These are phyloP conservation scores for Esteya vermicola DNA, from an alignment of 2,329 filamentous ascomycete genomes.

Conservation along the genomic window DNA sequence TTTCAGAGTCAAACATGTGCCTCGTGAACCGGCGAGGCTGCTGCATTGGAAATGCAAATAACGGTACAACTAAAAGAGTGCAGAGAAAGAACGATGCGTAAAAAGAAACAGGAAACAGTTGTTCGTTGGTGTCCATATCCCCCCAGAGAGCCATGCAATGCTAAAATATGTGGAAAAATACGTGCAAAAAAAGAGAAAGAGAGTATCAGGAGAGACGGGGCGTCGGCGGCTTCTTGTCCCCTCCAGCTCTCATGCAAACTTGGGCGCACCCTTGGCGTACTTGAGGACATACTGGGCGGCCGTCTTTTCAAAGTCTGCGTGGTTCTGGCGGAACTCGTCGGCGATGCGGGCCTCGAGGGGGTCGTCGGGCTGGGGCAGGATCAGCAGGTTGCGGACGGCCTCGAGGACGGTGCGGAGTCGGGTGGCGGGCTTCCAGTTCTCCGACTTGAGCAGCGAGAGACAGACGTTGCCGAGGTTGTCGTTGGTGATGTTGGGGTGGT, in stretches of 20 bases:
- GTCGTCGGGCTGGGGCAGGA: constrained; percentile 77
- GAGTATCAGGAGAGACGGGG: too few species aligned
- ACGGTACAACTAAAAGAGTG: neutral
- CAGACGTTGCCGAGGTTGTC: constrained; percentile 77
- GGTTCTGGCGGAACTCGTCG: constrained; percentile 63
- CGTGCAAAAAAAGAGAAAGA: neutral
- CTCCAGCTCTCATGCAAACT: constrained; percentile 1
- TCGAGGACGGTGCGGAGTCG: constrained; percentile 63
- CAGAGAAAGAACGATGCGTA: neutral
- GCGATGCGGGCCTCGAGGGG: constrained; percentile 78
- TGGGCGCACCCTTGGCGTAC: constrained; percentile 42
- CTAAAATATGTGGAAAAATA: too few species aligned
- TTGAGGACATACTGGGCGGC: constrained; percentile 60
- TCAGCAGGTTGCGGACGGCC: constrained; percentile 58
- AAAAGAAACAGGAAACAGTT: neutral
- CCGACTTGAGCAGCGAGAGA: constrained; percentile 65
- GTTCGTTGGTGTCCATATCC: neutral
- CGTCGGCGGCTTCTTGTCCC: neutral
- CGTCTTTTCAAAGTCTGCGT: constrained; percentile 56
- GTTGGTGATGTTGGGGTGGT: constrained; percentile 90
- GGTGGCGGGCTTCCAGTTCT: constrained; percentile 85
- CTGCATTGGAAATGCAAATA: neutral
- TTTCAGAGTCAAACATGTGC: too few species aligned
- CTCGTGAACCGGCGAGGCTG: too few species aligned
- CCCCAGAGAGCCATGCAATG: neutral